Conservation (phyloP, 768 basidiomycete genomes). For the Neoboletus magnificus region DNA sequence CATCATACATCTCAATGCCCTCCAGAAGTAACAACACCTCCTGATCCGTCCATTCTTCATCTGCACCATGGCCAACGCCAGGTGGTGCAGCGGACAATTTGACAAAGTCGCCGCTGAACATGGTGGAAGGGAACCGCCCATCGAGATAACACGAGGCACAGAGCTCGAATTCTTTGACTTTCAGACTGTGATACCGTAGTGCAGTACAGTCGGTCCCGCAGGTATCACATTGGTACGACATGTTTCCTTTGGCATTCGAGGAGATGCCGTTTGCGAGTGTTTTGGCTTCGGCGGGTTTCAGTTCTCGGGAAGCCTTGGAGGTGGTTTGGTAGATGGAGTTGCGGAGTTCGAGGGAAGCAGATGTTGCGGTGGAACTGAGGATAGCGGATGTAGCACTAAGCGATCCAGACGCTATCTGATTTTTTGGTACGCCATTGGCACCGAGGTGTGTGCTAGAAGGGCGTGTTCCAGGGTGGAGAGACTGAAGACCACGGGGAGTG, state of each 20-base stretch:
- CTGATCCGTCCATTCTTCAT: conserved; percentile 86
- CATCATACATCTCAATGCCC: conserved; percentile 96
- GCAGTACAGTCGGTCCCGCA: conserved; percentile 92
- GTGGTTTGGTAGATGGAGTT: conserved; percentile 87
- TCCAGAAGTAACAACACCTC: conserved; percentile 89
- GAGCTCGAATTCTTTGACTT: conserved; percentile 87
- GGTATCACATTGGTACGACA: conserved; percentile 81
- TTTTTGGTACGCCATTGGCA: conserved; percentile 48
- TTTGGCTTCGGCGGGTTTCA: conserved; percentile 67
- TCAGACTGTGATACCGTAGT: conserved; percentile 88
- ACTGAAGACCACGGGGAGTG: conserved; percentile 93
- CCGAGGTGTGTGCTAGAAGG: conserved; percentile 44
- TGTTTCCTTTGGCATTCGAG: conserved; percentile 46
- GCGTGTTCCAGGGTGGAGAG: conserved; percentile 80
- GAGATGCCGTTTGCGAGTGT: conserved; percentile 51
- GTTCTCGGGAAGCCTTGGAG: conserved; percentile 71
- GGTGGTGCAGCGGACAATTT: conserved; percentile 54
- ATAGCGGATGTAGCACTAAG: conserved; percentile 20
- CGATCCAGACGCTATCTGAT: conserved; percentile 22
- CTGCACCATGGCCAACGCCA: conserved; percentile 36
- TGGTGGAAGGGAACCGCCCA: conserved; percentile 92
- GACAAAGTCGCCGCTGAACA: conserved; percentile 98
- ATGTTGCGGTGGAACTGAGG: conserved; percentile 23
- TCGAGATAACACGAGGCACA: conserved; percentile 93
- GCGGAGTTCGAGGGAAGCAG: conserved; percentile 84